Conservation (phyloP, 306 rosid genomes). For the Prunus salicina region DNA sequence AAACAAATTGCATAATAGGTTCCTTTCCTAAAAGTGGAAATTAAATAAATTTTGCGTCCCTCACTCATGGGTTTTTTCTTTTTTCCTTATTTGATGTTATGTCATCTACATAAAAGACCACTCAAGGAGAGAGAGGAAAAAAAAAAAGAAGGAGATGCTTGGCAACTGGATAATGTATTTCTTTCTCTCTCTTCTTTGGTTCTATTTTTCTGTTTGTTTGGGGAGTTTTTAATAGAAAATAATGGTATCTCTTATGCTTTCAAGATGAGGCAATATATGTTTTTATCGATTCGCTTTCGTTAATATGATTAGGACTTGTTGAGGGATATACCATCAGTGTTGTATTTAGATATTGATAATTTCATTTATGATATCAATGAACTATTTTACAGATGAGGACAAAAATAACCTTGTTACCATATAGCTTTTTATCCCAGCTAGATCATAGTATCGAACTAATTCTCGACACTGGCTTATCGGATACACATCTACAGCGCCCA, state of each 20-base stretch:
- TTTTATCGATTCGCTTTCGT: background rate
- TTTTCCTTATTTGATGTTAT: background rate
- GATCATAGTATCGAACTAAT: too few relatives aligned
- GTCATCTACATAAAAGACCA: conserved; percentile 12
- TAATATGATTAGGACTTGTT: background rate
- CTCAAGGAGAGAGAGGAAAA: background rate
- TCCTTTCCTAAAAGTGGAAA: conserved; percentile 15
- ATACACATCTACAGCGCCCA: too few relatives aligned
- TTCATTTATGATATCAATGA: background rate
- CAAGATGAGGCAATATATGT: too few relatives aligned
- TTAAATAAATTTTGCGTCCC: background rate
- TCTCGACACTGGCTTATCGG: too few relatives aligned
- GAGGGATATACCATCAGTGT: background rate
- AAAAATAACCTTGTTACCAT: too few relatives aligned
- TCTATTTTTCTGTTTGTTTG: background rate
- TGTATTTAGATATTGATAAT: background rate
- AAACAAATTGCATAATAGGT: conserved; percentile 39
- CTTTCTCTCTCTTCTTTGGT: background rate
- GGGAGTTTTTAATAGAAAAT: background rate
- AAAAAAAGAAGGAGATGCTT: background rate
- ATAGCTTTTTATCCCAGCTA: too few relatives aligned
- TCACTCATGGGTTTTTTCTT: background rate
- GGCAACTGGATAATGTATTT: background rate
- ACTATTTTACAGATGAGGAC: background rate
- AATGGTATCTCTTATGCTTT: background rate